Evolutionary conservation across 306 rosid genomes (phyloP), one percentile per base, ranked within the genome.

Genomic region (Elaeagnus macrophylla): DNA sequence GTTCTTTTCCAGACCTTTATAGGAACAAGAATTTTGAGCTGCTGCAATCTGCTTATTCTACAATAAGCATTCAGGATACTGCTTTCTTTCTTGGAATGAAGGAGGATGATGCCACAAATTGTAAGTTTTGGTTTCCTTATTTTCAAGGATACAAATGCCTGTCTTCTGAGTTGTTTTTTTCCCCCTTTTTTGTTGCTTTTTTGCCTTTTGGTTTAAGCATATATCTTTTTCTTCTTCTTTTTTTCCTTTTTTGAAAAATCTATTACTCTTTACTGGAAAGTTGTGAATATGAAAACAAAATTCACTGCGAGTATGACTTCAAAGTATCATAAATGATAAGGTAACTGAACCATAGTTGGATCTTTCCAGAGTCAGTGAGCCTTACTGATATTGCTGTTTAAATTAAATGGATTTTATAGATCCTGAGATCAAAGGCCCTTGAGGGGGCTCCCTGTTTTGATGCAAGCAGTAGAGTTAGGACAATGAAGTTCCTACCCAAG

Each of bases 81-180:
- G 89, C 95, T 71, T 69, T 73, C 74, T 93, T 84, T 73, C 55
- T 91, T 51, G 96, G 95, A 48, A 91, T 80, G 99, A 82, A 48
- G 0, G 82, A 79, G 68, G 93, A 78, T 8, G 79, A 75, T 67
- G 85, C 85, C 48, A 80, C 72, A 67, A 82, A 65, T 52, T 87
- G 95, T 89, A 73, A 89, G 83, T 57, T 62, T 54, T 19, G 66
- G 57, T 62, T 61, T 36, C 45, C 59, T 14, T 15, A 20, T 44
- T 51, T 57, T 13, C 49, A 45, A 54, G 13, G 58, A 20, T 10
- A 0, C n/a, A 12, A 10, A 16, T 36, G 6, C 11, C 16, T 12
- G 11, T 14, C 56, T 12, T 59, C 44, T 20, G 15, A 1, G 36
- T 8, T 56, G 32, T 16, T 14, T 25, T 37, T 7, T n/a, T n/a